phyloP scores from a whole-genome alignment of 2,329 filamentous ascomycete genomes.

The Chlorencoelia australis region DNA sequence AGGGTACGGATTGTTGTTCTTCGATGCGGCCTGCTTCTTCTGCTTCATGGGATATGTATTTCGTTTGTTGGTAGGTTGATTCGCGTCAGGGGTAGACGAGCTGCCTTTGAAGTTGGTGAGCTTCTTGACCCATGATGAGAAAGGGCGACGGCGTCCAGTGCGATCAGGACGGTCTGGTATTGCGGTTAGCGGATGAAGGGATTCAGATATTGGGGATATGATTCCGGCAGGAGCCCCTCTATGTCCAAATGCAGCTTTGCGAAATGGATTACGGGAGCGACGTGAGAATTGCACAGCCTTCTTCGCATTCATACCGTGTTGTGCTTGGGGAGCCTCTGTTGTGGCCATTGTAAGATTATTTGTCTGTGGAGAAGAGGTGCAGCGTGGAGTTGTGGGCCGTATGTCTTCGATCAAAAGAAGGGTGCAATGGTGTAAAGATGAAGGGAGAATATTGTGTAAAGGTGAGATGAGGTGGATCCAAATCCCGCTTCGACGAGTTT shows the following conservation, averaged over 20 bases:
- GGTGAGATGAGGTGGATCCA: too few relatives aligned
- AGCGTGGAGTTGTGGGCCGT: too few relatives aligned
- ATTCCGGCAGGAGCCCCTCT: neutral
- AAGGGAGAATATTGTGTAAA: too few relatives aligned
- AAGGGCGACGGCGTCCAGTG: slow-evolving; percentile 66
- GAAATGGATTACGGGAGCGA: slow-evolving; percentile 2
- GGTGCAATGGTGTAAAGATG: too few relatives aligned
- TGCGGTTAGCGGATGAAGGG: slow-evolving; percentile 13
- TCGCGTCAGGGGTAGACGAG: slow-evolving; percentile 48
- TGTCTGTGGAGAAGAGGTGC: slow-evolving; percentile 1
- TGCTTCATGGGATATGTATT: slow-evolving; percentile 33
- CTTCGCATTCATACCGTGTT: too few relatives aligned
- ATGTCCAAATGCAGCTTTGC: slow-evolving; percentile 5
- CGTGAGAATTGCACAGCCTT: too few relatives aligned
- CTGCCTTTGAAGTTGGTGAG: slow-evolving; percentile 72
- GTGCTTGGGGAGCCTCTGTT: slow-evolving; percentile 30
- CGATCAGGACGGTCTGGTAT: slow-evolving; percentile 53
- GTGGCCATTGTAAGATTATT: slow-evolving; percentile 27
- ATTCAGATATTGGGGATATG: neutral
- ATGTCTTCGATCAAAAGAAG: too few relatives aligned
- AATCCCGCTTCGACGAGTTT: too few relatives aligned
- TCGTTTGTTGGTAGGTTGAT: slow-evolving; percentile 33
- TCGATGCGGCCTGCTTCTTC: slow-evolving; percentile 46
- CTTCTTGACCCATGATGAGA: slow-evolving; percentile 90
- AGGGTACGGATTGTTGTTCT: slow-evolving; percentile 79